Base-by-base conservation (phyloP, 306 rosid species). In the Coriaria nepalensis region DNA sequence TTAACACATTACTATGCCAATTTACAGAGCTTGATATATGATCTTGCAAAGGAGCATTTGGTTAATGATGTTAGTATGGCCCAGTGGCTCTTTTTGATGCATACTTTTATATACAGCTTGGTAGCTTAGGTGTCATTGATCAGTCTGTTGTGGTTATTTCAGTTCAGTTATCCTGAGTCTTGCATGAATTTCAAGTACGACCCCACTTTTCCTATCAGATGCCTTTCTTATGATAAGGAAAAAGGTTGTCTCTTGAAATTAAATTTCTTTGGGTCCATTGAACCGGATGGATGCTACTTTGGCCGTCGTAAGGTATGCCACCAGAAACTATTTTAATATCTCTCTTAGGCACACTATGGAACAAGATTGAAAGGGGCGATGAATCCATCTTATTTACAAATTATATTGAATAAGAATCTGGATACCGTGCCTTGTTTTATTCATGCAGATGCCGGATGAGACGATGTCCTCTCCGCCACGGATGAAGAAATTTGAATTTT, bases 201-300 rank as follows among this genome's bases (percentile, higher is more conserved):
- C 61, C 79, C 92, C 7, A 54, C 77, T 62, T 90, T 90, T 68
- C 97, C 97, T 55, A 84, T 90, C 58, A 75, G 97, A 73, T 95
- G 97, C 37, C 68, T 90, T 11, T 81, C 49, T 78, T 90, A 90
- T 68, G 97, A 90, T 61, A 90, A 75, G 73, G 65, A 62, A 8
- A 77, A 75, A 62, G 97, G 97, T 41, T 85, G 94, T 72, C 87
- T 90, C 58, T 52, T 90, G 78, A 90, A 81, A 76, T 66, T 84
- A 67, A 92, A 84, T 72, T 90, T 85, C 75, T 90, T 90, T 69
- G 92, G 94, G 46, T 81, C 95, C 0, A 77, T 84, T 56, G 97
- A 81, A 76, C 80, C 85, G 0, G 92, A 81, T 32, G 97, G 79
- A 40, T 85, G 95, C 65, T 84, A 69, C 80, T 90, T 61, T 71